phyloP scores from a whole-genome alignment of 2,329 filamentous ascomycete species.

The Aphanoascus verrucosus region DNA sequence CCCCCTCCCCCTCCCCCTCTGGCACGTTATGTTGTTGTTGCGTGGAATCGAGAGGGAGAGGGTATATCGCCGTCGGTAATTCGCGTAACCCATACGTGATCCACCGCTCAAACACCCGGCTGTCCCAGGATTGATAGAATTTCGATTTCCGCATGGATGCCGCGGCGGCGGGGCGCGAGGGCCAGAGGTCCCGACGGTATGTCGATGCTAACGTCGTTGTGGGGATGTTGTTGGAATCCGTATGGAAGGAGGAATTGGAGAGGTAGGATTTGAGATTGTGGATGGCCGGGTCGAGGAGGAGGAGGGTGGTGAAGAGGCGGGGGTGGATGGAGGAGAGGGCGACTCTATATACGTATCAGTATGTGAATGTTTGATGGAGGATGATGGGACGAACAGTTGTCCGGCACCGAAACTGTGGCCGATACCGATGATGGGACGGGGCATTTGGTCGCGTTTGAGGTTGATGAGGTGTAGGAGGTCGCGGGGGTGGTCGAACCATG shows the following conservation, averaged over 20 bases:
- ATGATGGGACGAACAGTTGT: conserved; percentile 47
- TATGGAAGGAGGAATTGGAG: conserved; percentile 35
- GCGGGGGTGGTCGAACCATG: conserved; percentile 75
- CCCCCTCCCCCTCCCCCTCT: too few species aligned
- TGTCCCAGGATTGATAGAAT: conserved; percentile 78
- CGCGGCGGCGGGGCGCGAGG: conserved; percentile 58
- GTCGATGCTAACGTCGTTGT: conserved; percentile 48
- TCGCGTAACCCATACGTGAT: conserved; percentile 64
- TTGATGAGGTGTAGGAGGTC: conserved; percentile 82
- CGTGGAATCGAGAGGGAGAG: conserved; percentile 24
- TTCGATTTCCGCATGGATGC: conserved; percentile 55
- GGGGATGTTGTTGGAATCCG: conserved; percentile 22
- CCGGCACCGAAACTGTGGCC: conserved; percentile 83
- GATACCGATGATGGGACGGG: conserved; percentile 69
- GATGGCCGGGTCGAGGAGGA: conserved; percentile 80
- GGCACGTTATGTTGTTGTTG: conserved; percentile 35
- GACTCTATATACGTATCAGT: conserved; percentile 28
- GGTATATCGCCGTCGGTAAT: conserved; percentile 53
- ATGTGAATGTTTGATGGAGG: background rate
- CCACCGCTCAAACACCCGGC: conserved; percentile 65
- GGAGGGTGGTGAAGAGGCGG: conserved; percentile 61
- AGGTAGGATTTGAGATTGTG: conserved; percentile 32
- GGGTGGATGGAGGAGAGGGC: conserved; percentile 68
- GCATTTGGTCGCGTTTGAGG: conserved; percentile 65
- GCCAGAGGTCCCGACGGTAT: conserved; percentile 69